Conservation (phyloP, 163 green algal genomes). For the Scenedesmus sp. region DNA sequence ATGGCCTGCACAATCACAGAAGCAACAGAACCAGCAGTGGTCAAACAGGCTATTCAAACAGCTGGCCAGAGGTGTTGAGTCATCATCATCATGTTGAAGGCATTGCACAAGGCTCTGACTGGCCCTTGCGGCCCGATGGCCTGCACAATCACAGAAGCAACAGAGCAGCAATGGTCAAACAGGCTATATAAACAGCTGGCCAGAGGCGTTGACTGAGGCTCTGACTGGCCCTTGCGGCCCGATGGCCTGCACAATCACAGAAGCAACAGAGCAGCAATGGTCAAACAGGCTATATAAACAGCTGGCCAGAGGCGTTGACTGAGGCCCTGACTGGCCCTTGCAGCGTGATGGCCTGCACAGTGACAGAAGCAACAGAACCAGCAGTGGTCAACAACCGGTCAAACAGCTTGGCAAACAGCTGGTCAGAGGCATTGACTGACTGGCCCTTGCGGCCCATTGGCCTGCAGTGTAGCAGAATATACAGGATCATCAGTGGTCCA, state of each 20-base stretch:
- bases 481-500: background rate
- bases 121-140: background rate
- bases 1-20: slow-evolving; percentile 11
- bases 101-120: background rate
- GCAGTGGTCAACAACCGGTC: background rate
- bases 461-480: background rate
- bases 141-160: background rate
- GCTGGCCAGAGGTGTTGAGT: background rate
- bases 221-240: background rate
- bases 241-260: background rate
- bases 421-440: background rate
- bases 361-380: background rate
- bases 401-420: too few species aligned
- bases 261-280: background rate
- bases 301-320: background rate
- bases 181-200: too few species aligned
- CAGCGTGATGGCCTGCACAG: background rate
- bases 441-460: slow-evolving; percentile 2
- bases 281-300: too few species aligned
- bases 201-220: background rate
- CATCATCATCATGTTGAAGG: background rate
- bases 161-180: background rate
- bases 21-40: background rate
- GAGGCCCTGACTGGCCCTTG: background rate
- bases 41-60: background rate